phyloP scores from a whole-genome alignment of 495 filamentous ascomycete genomes.

The Platismatia glauca region DNA sequence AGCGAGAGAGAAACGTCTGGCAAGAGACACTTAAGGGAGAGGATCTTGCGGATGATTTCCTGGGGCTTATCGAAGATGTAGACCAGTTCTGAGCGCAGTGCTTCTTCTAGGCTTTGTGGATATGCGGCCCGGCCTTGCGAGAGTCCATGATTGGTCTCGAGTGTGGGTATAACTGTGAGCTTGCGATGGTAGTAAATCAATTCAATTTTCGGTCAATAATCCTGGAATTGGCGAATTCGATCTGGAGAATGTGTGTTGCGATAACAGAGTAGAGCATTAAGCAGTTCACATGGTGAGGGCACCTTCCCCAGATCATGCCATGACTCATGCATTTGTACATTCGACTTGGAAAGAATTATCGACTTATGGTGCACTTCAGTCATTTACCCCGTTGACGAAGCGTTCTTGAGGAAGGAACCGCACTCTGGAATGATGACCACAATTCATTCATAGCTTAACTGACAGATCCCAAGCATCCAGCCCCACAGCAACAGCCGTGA shows the following conservation, averaged over 20 bases:
- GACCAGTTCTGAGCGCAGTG: not conserved
- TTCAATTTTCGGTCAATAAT: not conserved
- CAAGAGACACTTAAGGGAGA: not conserved
- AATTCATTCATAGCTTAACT: conserved; percentile 55
- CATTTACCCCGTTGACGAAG: not conserved
- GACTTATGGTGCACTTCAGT: not conserved
- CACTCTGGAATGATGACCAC: not conserved
- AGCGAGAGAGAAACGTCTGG: not conserved
- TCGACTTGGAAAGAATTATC: not conserved
- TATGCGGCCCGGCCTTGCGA: not conserved
- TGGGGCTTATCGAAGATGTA: not conserved
- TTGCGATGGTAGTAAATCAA: not conserved
- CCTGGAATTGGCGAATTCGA: not conserved
- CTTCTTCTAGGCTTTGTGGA: not conserved
- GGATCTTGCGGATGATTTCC: not conserved
- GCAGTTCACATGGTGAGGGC: not conserved
- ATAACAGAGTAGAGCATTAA: not conserved
- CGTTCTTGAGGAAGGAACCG: not conserved
- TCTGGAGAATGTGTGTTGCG: not conserved
- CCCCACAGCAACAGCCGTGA: conserved; percentile 59
- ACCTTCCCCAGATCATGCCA: not conserved
- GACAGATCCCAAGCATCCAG: conserved; percentile 66
- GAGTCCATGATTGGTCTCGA: not conserved
- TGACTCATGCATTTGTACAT: not conserved
- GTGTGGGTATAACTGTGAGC: not conserved